Percentiles rank a stretch among this genome's conserved stretches.
These are phyloP conservation scores for Ephemerocybe angulata DNA, from an alignment of 768 basidiomycete genomes.

Conservation along the genomic window DNA sequence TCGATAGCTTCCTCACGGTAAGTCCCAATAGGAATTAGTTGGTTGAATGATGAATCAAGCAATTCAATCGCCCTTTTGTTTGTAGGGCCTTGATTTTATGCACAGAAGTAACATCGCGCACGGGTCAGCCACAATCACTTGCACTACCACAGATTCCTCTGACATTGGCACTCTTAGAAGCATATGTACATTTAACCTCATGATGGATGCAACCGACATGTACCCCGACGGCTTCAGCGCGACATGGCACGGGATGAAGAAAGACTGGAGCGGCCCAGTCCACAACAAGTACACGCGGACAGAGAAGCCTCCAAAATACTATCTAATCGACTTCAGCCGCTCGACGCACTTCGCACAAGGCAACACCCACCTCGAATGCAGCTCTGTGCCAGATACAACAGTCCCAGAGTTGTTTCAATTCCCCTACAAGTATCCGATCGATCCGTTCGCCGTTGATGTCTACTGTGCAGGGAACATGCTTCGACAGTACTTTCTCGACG, in stretches of 20 bases:
- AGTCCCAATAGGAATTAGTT: too few relatives aligned
- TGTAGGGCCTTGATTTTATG: slow-evolving; percentile 35
- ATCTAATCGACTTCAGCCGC: slow-evolving; percentile 37
- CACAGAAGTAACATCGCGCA: slow-evolving; percentile 33
- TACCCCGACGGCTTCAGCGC: slow-evolving; percentile 27
- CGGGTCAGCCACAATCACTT: slow-evolving; percentile 19
- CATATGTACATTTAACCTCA: slow-evolving; percentile 25
- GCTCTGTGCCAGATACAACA: slow-evolving; percentile 38
- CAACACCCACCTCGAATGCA: slow-evolving; percentile 22
- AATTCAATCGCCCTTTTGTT: too few relatives aligned
- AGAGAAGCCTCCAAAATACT: slow-evolving; percentile 29
- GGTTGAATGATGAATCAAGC: too few relatives aligned
- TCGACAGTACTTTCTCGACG: slow-evolving; percentile 27
- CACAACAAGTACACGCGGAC: slow-evolving; percentile 23
- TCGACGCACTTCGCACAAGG: slow-evolving; percentile 25
- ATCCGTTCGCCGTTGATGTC: slow-evolving; percentile 43
- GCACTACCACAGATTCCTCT: too few relatives aligned
- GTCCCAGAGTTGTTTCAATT: slow-evolving; percentile 35
- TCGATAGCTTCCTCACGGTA: slow-evolving; percentile 19
- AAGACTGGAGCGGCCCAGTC: slow-evolving; percentile 15
- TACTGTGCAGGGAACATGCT: slow-evolving; percentile 42
- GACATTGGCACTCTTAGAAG: slow-evolving; percentile 16
- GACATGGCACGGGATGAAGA: slow-evolving; percentile 11
- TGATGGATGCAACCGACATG: slow-evolving; percentile 31
- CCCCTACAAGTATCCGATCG: slow-evolving; percentile 16